Evolutionary conservation across 345 rosid species (phyloP).

Genomic region (Salix caprea): DNA sequence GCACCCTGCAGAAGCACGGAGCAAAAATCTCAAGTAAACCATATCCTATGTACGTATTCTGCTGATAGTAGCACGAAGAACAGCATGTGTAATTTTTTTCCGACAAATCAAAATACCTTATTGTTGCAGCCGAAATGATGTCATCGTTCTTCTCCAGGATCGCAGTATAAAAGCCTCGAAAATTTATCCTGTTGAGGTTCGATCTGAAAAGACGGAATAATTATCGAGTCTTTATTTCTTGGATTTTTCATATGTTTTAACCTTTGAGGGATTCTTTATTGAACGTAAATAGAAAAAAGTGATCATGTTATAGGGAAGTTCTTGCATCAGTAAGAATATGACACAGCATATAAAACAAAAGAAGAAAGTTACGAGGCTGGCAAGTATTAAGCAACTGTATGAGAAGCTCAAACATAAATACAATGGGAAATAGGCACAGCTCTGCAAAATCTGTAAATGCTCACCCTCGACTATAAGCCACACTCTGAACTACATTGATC

Average conservation of each 20-base stretch:
- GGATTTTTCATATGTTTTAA: neutral
- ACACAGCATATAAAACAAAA: too few species aligned
- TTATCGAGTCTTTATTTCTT: neutral
- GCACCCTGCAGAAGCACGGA: slow-evolving; percentile 20
- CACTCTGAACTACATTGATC: neutral
- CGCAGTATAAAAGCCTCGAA: slow-evolving; percentile 21
- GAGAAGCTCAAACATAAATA: neutral
- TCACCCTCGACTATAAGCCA: slow-evolving; percentile 5
- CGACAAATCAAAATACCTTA: slow-evolving; percentile 12
- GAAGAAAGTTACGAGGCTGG: too few species aligned
- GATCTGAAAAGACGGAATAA: slow-evolving; percentile 22
- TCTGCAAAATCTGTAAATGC: neutral
- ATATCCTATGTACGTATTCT: neutral
- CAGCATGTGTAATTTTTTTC: too few species aligned
- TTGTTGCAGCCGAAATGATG: slow-evolving; percentile 17
- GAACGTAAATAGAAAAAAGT: too few species aligned
- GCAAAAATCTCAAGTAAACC: neutral
- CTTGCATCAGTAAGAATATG: too few species aligned
- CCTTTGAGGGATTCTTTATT: too few species aligned
- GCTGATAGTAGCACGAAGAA: too few species aligned
- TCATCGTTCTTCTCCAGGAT: slow-evolving; percentile 20
- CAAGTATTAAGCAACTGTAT: too few species aligned
- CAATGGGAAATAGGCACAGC: neutral
- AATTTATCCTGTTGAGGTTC: slow-evolving; percentile 16
- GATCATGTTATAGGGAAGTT: too few species aligned